Evolutionary conservation across 2,329 filamentous ascomycete species (phyloP).

Genomic region (Exophiala sp.): DNA sequence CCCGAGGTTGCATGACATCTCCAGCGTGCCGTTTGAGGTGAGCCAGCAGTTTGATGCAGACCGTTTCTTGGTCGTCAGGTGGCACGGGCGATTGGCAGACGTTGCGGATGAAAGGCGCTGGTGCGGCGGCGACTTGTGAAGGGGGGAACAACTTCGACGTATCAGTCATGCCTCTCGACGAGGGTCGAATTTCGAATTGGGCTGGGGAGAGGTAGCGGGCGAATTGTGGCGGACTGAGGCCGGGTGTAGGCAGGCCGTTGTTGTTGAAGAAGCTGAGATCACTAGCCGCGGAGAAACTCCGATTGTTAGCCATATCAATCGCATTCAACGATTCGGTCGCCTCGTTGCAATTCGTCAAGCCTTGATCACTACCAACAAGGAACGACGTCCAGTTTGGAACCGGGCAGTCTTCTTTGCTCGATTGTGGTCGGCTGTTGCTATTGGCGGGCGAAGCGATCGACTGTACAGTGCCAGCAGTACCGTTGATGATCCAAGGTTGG

Average conservation of each 20-base stretch:
- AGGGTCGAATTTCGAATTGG: constrained; percentile 18
- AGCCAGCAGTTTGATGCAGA: constrained; percentile 27
- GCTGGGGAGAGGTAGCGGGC: constrained; percentile 22
- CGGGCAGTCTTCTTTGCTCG: constrained; percentile 13
- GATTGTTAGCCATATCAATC: constrained; percentile 22
- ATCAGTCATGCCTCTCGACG: constrained; percentile 10
- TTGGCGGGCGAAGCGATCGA: constrained; percentile 26
- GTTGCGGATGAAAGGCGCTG: neutral
- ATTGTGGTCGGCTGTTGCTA: constrained; percentile 21
- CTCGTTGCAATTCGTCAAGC: constrained; percentile 19
- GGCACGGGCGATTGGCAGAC: neutral
- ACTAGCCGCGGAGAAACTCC: constrained; percentile 22
- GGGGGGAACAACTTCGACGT: constrained; percentile 9
- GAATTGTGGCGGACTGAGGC: constrained; percentile 26
- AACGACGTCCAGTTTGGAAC: constrained; percentile 22
- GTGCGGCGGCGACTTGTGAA: neutral
- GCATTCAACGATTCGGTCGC: constrained; percentile 19
- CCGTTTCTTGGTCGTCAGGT: constrained; percentile 25
- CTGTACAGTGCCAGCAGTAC: constrained; percentile 12
- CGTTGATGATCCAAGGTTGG: constrained; percentile 18
- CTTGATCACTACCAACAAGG: constrained; percentile 16
- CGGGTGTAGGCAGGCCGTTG: constrained; percentile 24
- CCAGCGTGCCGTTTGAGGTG: constrained; percentile 25
- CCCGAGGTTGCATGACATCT: constrained; percentile 13
- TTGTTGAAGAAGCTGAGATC: constrained; percentile 21